These are phyloP conservation scores for Gossypium ekmanianum DNA, from an alignment of 345 rosid genomes.

Conservation along the genomic window DNA sequence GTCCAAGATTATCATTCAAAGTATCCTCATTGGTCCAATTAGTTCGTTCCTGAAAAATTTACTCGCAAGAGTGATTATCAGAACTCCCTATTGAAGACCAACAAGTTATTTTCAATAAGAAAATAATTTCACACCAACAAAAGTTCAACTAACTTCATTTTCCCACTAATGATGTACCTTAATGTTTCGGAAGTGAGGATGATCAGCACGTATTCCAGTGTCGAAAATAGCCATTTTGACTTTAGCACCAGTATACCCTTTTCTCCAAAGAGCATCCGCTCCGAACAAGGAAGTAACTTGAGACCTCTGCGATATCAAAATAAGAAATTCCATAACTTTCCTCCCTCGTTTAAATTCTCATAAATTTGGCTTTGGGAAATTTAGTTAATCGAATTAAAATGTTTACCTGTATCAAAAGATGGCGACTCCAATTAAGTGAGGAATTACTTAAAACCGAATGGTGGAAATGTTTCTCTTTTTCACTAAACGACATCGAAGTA, in stretches of 20 bases:
- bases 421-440: constrained; percentile 68
- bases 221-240: constrained; percentile 99
- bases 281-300: constrained; percentile 96
- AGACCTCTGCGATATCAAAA: constrained; percentile 49
- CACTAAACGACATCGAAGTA: constrained; percentile 78
- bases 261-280: constrained; percentile 81
- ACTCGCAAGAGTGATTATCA: constrained; percentile 28
- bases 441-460: constrained; percentile 47
- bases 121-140: not conserved
- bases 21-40: constrained; percentile 98
- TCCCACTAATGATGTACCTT: constrained; percentile 44
- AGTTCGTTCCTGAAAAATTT: constrained; percentile 73
- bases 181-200: constrained; percentile 93
- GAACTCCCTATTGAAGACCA: not conserved
- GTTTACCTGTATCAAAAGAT: constrained; percentile 63
- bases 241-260: constrained; percentile 88
- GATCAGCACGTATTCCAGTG: constrained; percentile 88
- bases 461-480: constrained; percentile 31
- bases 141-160: not conserved
- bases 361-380: not conserved
- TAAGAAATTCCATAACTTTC: constrained; percentile 2
- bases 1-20: constrained; percentile 97
- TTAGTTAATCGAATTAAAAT: not conserved
- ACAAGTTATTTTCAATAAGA: not conserved
- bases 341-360: not conserved